Conservation (phyloP, 306 rosid genomes). For the Rosa persica region DNA sequence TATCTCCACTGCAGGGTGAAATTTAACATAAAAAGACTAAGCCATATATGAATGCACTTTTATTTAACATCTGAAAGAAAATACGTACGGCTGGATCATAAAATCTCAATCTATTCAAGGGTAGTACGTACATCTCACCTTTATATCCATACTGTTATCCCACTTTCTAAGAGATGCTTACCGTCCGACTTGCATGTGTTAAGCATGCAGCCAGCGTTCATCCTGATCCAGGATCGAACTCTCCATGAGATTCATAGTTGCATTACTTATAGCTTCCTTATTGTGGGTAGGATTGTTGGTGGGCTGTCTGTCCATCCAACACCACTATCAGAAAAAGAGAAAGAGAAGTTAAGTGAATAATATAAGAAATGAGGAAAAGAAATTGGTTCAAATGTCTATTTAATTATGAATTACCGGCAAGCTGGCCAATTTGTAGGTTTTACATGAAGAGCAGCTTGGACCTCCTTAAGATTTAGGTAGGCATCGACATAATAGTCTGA, state of each 20-base stretch:
- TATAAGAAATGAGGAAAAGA: neutral
- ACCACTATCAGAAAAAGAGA: conserved; percentile 22
- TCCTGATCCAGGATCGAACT: neutral
- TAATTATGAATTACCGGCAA: neutral
- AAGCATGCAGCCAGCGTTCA: neutral
- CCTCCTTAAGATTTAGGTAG: conserved; percentile 23
- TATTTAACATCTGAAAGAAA: too few species aligned
- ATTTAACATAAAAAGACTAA: neutral
- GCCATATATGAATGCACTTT: neutral
- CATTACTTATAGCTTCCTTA: too few species aligned
- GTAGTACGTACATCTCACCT: conserved; percentile 7
- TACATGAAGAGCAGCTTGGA: conserved; percentile 57
- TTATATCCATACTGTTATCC: conserved; percentile 22
- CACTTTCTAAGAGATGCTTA: conserved; percentile 24
- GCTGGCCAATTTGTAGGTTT: conserved; percentile 22
- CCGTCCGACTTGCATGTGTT: neutral
- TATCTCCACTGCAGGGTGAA: conserved; percentile 48
- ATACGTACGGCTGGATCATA: neutral
- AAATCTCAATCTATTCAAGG: neutral
- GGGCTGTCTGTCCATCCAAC: conserved; percentile 21
- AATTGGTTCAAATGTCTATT: neutral
- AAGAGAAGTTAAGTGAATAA: neutral
- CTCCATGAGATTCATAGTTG: neutral
- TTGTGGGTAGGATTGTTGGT: conserved; percentile 19
- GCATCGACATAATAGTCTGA: neutral